Evolutionary conservation across 441 rosid genomes (phyloP).

Genomic region (Mallotus repandus): DNA sequence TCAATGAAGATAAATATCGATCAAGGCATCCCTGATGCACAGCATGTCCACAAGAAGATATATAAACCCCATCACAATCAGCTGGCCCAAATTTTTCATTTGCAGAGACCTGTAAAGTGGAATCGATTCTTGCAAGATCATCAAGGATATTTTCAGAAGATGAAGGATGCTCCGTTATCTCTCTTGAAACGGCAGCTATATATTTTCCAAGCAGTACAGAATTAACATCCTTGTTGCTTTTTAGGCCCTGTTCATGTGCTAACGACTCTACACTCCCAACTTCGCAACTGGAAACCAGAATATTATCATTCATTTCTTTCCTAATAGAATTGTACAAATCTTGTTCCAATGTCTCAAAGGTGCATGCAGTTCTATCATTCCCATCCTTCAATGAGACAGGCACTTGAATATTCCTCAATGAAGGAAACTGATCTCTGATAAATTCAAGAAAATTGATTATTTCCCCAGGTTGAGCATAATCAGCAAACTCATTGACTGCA

Average conservation of each 20-base stretch:
- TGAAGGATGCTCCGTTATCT: constrained; percentile 39
- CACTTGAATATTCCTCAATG: constrained; percentile 42
- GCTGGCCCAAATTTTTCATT: constrained; percentile 73
- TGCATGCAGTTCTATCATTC: constrained; percentile 37
- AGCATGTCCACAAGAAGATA: constrained; percentile 97
- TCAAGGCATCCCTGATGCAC: constrained; percentile 94
- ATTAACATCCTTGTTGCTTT: constrained; percentile 37
- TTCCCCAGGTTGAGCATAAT: constrained; percentile 44
- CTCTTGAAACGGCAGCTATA: constrained; percentile 49
- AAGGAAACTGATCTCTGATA: constrained; percentile 53
- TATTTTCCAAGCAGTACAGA: constrained; percentile 52
- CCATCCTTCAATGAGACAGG: constrained; percentile 42
- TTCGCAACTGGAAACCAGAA: constrained; percentile 27
- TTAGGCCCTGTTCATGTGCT: constrained; percentile 35
- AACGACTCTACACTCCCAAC: constrained; percentile 30
- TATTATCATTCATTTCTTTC: constrained; percentile 36
- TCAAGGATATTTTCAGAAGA: constrained; percentile 41
- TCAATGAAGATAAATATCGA: constrained; percentile 78
- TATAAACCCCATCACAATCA: constrained; percentile 86
- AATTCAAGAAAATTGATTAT: constrained; percentile 53
- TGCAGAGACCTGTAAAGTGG: constrained; percentile 33
- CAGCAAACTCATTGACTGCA: constrained; percentile 46
- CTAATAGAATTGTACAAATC: constrained; percentile 51
- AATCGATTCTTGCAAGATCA: constrained; percentile 33
- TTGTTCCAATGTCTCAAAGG: constrained; percentile 61